A percentile compares a stretch with the other conserved stretches of the same genome.
Conservation (phyloP, 305 asterid species). For the Stenogyne calaminthoides region DNA sequence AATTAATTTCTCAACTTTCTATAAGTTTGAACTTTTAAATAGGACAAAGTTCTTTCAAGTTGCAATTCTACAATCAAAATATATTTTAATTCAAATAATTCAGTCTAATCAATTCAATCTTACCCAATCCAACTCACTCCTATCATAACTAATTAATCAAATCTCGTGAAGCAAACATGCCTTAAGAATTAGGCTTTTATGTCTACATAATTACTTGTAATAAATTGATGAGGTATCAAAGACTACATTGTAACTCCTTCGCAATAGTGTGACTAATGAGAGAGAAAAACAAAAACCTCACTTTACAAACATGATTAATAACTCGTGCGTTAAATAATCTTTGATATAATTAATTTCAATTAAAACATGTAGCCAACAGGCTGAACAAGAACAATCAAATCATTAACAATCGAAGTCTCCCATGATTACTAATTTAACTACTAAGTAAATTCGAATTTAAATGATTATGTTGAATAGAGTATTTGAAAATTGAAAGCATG, state of each 20-base stretch:
- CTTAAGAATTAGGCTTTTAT: background rate
- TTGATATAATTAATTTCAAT: background rate
- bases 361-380: background rate
- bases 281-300: background rate
- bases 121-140: no score
- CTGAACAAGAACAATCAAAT: background rate
- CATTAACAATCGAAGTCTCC: background rate
- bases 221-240: background rate
- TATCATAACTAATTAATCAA: no score
- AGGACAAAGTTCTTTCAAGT: no score
- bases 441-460: background rate
- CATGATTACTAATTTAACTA: background rate
- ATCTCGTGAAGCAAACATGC: no score
- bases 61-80: no score
- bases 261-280: background rate
- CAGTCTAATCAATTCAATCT: no score
- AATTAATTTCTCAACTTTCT: no score
- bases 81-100: no score
- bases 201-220: background rate
- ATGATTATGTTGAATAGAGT: background rate
- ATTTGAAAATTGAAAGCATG: no score
- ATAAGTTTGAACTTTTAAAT: no score
- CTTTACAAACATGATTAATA: background rate
- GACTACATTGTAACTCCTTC: background rate
- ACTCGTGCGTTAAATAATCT: background rate